A percentile compares a stretch with the other conserved stretches of the same genome.
Evolutionary conservation across 2,329 filamentous ascomycete species (phyloP).

Genomic region (Diaporthe sp.): DNA sequence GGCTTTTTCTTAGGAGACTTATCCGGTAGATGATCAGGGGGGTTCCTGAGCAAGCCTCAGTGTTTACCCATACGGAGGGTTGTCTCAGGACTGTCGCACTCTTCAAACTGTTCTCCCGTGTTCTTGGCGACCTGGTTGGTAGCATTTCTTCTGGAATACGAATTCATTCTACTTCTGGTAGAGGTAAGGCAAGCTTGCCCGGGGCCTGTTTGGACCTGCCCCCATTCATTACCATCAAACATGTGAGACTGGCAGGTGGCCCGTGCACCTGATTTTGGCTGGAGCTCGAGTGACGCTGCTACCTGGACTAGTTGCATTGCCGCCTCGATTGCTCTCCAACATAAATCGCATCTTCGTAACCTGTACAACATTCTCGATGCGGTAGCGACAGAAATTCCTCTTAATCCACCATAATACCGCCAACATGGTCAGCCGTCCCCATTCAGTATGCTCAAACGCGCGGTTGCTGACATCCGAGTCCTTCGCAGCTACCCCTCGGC

Average conservation of each 20-base stretch:
- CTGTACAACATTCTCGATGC: conserved; percentile 28
- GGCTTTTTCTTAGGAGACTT: background rate
- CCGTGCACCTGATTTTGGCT: conserved; percentile 30
- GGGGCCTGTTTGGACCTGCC: background rate
- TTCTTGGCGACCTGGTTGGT: background rate
- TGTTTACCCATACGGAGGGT: background rate
- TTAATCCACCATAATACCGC: background rate
- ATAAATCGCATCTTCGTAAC: background rate
- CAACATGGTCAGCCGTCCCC: conserved; percentile 36
- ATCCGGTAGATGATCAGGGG: conserved; percentile 5
- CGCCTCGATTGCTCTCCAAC: background rate
- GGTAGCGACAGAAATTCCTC: conserved; percentile 20
- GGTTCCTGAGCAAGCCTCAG: conserved; percentile 1
- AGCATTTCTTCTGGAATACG: background rate
- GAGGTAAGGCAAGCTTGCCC: background rate
- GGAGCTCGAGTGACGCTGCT: conserved; percentile 36
- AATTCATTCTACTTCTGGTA: background rate
- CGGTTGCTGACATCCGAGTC: conserved; percentile 36
- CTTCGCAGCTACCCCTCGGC: conserved; percentile 75
- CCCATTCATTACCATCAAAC: background rate
- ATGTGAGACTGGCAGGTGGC: conserved; percentile 27
- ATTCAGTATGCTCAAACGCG: background rate
- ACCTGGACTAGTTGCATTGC: conserved; percentile 3
- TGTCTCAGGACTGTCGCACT: background rate
- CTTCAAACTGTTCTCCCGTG: background rate